Conservation (phyloP, 2,329 filamentous ascomycete species). For the Cadophora sp. region DNA sequence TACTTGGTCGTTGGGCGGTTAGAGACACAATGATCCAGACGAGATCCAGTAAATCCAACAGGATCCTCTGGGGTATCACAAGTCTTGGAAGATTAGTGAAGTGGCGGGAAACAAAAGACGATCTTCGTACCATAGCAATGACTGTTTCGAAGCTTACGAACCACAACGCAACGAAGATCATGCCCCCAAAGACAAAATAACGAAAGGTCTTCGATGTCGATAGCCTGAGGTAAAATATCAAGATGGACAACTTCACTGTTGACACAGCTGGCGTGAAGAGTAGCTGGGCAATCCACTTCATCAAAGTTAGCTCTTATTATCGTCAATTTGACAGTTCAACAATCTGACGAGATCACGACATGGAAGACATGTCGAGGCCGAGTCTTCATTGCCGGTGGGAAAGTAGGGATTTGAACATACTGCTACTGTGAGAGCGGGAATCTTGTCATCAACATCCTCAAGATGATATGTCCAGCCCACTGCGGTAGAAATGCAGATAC, state of each 20-base stretch:
- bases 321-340: too few species aligned
- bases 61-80: constrained; percentile 17
- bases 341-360: too few species aligned
- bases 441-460: constrained; percentile 1
- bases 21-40: constrained; percentile 4
- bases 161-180: constrained; percentile 25
- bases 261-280: constrained; percentile 20
- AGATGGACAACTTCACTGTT: constrained; percentile 27
- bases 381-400: too few species aligned
- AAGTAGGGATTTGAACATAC: not conserved
- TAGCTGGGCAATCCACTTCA: constrained; percentile 6
- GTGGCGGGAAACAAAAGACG: too few species aligned
- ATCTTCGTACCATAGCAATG: constrained; percentile 11
- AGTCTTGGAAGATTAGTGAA: not conserved
- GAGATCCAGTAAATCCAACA: constrained; percentile 10
- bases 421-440: not conserved
- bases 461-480: constrained; percentile 20
- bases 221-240: constrained; percentile 32
- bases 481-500: constrained; percentile 6
- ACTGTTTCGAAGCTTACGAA: constrained; percentile 14
- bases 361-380: too few species aligned
- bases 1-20: constrained; percentile 13
- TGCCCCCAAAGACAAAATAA: constrained; percentile 20
- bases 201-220: constrained; percentile 20
- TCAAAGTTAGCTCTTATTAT: not conserved